Evolutionary conservation across 176 grass and related monocot species (phyloP), one percentile per base, ranked within the genome.

Genomic region (Saccharum officinarum): DNA sequence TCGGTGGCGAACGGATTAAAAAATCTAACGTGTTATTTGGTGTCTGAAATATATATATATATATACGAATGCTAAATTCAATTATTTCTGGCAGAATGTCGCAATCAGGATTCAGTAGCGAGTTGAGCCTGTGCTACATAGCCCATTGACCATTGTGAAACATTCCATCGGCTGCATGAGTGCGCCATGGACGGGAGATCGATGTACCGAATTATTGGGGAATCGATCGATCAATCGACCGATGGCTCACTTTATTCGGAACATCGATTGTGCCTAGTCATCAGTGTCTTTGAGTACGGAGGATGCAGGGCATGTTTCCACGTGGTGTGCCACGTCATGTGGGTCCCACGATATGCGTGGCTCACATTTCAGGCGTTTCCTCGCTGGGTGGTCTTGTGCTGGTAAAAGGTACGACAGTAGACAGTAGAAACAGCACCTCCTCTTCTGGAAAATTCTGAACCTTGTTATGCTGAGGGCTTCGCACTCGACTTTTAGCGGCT

Each of bases 121-220:
- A 49, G 63, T 20, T n/a, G 68, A 45, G 38, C 20, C 38, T 66
- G 26, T 59, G 54, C 54, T 59, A n/a, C 10, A 66, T 26, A 26
- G 54, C 12, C 3, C 30, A n/a, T 33, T 47, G 54, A 6, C 3
- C 30, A n/a, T 33, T 47, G 61, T 23, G 31, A 9, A 52, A 40
- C 42, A 69, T 77, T n/a, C 39, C 62, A 3, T 67, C 20, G 36
- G 47, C 36, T 33, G 74, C 34, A 77, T 59, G 62, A 77, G 37
- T 69, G 75, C 46, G 37, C 8, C 17, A 40, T 42, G 83, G 45
- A 39, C 52, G 8, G 34, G 13, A 7, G 11, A 22, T 64, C 4
- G 4, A 40, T 71, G 18, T 39, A 31, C 73, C 28, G 52, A 73
- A 83, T 74, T 73, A 83, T 83, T 83, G 10, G 7, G 37, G 28